Evolutionary conservation across 768 basidiomycete species (phyloP), one percentile per base, ranked within the genome.

Genomic region (Russula olivacea): DNA sequence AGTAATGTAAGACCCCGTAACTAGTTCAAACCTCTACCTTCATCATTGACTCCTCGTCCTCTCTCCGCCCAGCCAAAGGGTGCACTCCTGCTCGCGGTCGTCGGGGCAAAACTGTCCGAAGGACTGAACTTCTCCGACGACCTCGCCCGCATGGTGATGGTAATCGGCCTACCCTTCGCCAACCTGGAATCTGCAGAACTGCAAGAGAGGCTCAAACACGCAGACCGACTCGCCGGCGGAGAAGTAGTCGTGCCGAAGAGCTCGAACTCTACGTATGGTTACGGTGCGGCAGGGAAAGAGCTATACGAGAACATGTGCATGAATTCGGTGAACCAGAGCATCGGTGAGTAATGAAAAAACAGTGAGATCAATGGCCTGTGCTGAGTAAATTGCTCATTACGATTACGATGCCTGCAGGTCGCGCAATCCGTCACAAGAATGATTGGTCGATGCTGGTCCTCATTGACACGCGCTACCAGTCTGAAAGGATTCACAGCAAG

Each of bases 71-170:
- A 70, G 70, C 74, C 65, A 65, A 59, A 74, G 0, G 93, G 93
- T 17, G 91, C 92, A 3, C 72, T 99, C 43, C 77, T 99, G 5
- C 87, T 98, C 59, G 96, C 97, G 2, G 97, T 98, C 11, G 88
- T 98, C 30, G 95, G 95, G 19, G 96, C 94, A 30, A 98, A 98
- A 72, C 81, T 99, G n/a, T 95, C 93, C 0, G 97, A 99, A 75
- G 96, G 95, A 9, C 78, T 84, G 65, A 83, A 84, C 71, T 83
- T 83, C 68, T 70, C 77, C 0, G 75, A 78, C 67, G 71, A 76
- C 54, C 70, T 75, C 30, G 93, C 94, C 2, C 87, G 94, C 34
- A 88, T 86, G 12, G 91, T 97, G 25, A 78, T 94, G 34, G 82
- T 95, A 61, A 80, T 96, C 52, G 97, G 97, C 3, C 80, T 99